Evolutionary conservation across 805 yeast species (phyloP).

Genomic region (Barnettozyma populi): DNA sequence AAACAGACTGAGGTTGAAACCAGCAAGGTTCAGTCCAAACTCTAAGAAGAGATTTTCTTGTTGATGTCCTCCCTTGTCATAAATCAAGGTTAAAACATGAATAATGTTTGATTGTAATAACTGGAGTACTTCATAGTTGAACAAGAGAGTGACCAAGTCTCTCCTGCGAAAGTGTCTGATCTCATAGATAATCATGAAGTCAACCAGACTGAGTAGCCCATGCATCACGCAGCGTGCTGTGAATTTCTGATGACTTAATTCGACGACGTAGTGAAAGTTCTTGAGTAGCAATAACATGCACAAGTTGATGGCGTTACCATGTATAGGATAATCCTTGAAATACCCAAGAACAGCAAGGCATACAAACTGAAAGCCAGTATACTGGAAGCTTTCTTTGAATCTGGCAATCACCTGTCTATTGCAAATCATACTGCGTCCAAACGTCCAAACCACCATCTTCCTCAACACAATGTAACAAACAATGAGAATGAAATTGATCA

Average conservation of each 20-base stretch:
- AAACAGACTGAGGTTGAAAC: slow-evolving; percentile 2
- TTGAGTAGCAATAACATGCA: slow-evolving; percentile 1
- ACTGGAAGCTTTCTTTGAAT: not conserved
- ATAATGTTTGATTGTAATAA: slow-evolving; percentile 2
- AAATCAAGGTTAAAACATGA: not conserved
- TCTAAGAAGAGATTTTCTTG: not conserved
- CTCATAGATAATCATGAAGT: slow-evolving; percentile 1
- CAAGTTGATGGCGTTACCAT: not conserved
- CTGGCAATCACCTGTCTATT: not conserved
- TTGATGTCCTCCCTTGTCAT: not conserved
- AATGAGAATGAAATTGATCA: not conserved
- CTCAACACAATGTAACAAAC: not conserved
- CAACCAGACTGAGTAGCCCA: not conserved
- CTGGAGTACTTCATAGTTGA: slow-evolving; percentile 4
- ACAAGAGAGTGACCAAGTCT: not conserved
- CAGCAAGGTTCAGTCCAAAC: slow-evolving; percentile 3
- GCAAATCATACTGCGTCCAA: not conserved
- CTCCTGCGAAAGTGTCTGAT: not conserved
- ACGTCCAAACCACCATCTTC: not conserved
- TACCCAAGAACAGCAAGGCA: not conserved
- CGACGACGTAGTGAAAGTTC: slow-evolving; percentile 1
- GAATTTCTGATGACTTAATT: not conserved
- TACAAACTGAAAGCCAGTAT: not conserved
- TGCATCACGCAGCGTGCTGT: not conserved
- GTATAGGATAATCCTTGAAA: not conserved